Conservation (phyloP, 2,329 filamentous ascomycete species). For the Diaporthe vexans region DNA sequence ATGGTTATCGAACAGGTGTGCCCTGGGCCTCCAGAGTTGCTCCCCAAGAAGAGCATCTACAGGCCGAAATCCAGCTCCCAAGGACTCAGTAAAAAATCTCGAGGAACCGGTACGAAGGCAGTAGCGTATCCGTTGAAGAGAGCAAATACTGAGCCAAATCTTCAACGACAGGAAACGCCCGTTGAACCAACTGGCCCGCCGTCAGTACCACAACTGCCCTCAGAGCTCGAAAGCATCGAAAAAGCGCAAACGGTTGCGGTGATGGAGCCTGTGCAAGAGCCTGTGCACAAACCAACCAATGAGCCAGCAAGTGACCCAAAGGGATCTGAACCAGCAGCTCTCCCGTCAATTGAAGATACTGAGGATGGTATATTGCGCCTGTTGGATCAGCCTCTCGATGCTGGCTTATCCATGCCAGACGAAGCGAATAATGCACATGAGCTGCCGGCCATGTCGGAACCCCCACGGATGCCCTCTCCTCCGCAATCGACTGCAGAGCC, state of each 20-base stretch:
- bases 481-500: constrained; percentile 45
- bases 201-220: constrained; percentile 34
- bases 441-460: constrained; percentile 35
- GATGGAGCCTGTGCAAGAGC: constrained; percentile 3
- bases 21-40: constrained; percentile 58
- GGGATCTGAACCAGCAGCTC: constrained; percentile 19
- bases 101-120: constrained; percentile 40
- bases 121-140: constrained; percentile 41
- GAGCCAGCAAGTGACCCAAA: constrained; percentile 8
- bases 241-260: neutral
- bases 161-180: constrained; percentile 40
- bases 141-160: constrained; percentile 43
- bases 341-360: constrained; percentile 20
- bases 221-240: neutral
- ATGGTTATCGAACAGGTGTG: constrained; percentile 56
- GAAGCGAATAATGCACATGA: constrained; percentile 13
- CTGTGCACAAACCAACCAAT: neutral
- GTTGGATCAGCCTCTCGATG: constrained; percentile 31
- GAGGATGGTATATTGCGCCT: constrained; percentile 37
- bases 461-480: constrained; percentile 42
- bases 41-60: constrained; percentile 59
- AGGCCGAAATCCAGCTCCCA: constrained; percentile 49
- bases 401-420: neutral
- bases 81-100: constrained; percentile 34
- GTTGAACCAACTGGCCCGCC: constrained; percentile 22